Percentiles rank a stretch among this genome's conserved stretches.
Conservation (phyloP, 768 basidiomycete species). For the Mycena polygramma region DNA sequence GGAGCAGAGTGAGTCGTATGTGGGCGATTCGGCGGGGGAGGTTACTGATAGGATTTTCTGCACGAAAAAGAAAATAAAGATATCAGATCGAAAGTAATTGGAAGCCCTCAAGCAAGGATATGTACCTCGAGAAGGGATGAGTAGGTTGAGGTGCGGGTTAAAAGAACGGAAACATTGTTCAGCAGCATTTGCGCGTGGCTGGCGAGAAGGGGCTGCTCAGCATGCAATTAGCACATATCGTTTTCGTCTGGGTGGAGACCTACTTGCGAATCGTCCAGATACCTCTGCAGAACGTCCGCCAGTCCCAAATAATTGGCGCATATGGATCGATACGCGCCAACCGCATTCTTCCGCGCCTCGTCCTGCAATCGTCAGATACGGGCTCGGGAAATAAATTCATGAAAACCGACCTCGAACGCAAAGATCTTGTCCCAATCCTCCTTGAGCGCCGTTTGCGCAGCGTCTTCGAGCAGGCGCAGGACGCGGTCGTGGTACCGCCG, state of each 20-base stretch:
- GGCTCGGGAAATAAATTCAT: neutral
- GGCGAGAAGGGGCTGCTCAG: conserved; percentile 36
- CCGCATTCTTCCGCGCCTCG: conserved; percentile 44
- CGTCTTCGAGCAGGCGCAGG: conserved; percentile 32
- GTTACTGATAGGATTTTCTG: conserved; percentile 44
- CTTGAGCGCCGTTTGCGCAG: conserved; percentile 11
- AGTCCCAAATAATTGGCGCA: conserved; percentile 51
- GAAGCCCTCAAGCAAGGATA: neutral
- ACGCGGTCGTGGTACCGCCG: conserved; percentile 43
- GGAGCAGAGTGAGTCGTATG: conserved; percentile 52
- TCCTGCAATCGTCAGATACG: conserved; percentile 1
- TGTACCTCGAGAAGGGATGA: conserved; percentile 46
- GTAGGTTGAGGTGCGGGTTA: conserved; percentile 50
- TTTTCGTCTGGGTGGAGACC: neutral
- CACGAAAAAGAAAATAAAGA: neutral
- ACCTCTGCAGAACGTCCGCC: conserved; percentile 42
- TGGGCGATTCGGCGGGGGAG: conserved; percentile 42
- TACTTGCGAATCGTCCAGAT: conserved; percentile 40
- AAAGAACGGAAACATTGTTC: conserved; percentile 47
- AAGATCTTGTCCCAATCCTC: conserved; percentile 41
- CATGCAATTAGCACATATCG: neutral
- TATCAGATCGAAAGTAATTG: neutral
- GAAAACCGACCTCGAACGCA: conserved; percentile 36
- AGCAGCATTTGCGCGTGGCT: conserved; percentile 45
- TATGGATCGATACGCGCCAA: conserved; percentile 52